Conservation (phyloP, 805 yeast genomes). For the Pichia kluyveri region DNA sequence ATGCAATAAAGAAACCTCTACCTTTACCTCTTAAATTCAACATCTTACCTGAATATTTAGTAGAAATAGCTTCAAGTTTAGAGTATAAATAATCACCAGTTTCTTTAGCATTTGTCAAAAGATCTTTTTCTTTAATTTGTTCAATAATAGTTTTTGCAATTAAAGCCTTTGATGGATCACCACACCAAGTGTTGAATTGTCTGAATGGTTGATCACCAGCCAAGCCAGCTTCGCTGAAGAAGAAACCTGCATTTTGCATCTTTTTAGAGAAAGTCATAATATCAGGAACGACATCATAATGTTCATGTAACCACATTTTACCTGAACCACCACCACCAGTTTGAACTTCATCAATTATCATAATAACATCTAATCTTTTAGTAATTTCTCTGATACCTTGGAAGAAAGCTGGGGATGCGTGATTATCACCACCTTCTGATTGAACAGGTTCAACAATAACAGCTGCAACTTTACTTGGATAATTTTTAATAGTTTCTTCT, state of each 20-base stretch:
- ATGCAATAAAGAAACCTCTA: conserved; percentile 60
- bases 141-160: conserved; percentile 52
- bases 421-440: conserved; percentile 73
- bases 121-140: conserved; percentile 40
- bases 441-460: conserved; percentile 54
- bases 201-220: conserved; percentile 55
- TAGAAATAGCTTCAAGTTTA: conserved; percentile 31
- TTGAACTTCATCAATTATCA: conserved; percentile 67
- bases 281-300: conserved; percentile 56
- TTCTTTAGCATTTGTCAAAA: conserved; percentile 38
- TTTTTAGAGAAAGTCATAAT: conserved; percentile 65
- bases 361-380: conserved; percentile 43
- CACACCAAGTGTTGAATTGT: conserved; percentile 76
- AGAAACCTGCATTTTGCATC: conserved; percentile 68
- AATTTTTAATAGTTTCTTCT: conserved; percentile 30
- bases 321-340: conserved; percentile 72
- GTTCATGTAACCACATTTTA: conserved; percentile 66
- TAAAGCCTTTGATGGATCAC: conserved; percentile 62
- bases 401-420: conserved; percentile 52
- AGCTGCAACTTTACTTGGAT: conserved; percentile 41
- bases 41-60: conserved; percentile 27
- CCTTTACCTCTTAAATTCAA: conserved; percentile 51
- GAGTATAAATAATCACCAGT: conserved; percentile 47
- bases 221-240: conserved; percentile 48
- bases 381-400: conserved; percentile 56